Evolutionary conservation across 148 eudicot species (phyloP).

Genomic region (Rhododendron simsii): DNA sequence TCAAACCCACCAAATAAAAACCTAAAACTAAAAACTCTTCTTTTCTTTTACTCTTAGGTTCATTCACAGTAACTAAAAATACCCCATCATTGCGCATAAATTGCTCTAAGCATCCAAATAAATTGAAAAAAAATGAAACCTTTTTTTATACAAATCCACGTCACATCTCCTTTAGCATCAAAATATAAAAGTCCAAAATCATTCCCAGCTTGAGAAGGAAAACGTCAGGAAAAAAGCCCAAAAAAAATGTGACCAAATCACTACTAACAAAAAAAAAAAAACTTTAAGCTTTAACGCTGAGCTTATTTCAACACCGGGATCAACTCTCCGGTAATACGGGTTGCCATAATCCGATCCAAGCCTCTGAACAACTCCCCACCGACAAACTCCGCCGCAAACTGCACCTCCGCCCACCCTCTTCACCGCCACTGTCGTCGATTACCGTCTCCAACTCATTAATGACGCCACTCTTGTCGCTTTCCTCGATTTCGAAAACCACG

Average conservation of each 20-base stretch:
- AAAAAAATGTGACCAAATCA: neutral
- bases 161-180: neutral
- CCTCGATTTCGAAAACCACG: slow-evolving; percentile 43
- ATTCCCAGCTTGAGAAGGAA: neutral
- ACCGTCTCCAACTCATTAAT: slow-evolving; percentile 21
- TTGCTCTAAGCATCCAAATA: neutral
- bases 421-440: neutral
- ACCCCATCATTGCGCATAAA: too few species aligned
- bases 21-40: too few species aligned
- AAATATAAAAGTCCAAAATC: neutral
- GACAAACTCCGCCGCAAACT: slow-evolving; percentile 67
- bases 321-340: slow-evolving; percentile 65
- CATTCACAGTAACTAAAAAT: too few species aligned
- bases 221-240: neutral
- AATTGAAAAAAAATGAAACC: neutral
- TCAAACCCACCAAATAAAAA: too few species aligned
- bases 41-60: too few species aligned
- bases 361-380: slow-evolving; percentile 67
- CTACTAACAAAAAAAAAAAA: neutral
- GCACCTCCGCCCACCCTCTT: neutral
- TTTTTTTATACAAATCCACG: neutral
- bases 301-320: slow-evolving; percentile 55
- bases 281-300: slow-evolving; percentile 57
- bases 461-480: slow-evolving; percentile 22
- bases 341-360: slow-evolving; percentile 53